Conservation (phyloP, 2,329 filamentous ascomycete genomes). For the Geosmithia morbida region DNA sequence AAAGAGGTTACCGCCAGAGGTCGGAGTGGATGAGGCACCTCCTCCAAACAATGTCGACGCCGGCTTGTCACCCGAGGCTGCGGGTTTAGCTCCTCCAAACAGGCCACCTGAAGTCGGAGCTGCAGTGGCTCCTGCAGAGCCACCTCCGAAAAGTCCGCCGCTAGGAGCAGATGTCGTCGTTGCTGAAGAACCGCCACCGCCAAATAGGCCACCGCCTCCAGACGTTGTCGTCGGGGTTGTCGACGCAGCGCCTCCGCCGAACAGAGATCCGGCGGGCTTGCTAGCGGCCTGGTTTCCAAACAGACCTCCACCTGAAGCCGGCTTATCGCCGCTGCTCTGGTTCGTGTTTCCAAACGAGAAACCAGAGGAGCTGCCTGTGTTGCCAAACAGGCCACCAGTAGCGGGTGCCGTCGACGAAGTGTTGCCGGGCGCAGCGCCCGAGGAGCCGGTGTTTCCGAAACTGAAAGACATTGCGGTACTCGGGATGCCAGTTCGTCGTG, state of each 20-base stretch:
- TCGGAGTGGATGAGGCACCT: constrained; percentile 4
- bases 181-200: constrained; percentile 2
- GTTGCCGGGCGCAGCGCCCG: constrained; percentile 15
- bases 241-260: constrained; percentile 7
- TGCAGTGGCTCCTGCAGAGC: constrained; percentile 1
- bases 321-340: constrained; percentile 1
- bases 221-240: constrained; percentile 9
- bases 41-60: constrained; percentile 10
- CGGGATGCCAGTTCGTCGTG: background rate
- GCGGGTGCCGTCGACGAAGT: constrained; percentile 22
- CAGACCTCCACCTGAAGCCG: constrained; percentile 1
- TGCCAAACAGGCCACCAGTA: constrained; percentile 24
- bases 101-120: constrained; percentile 19
- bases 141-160: constrained; percentile 5
- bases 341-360: background rate
- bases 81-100: constrained; percentile 17
- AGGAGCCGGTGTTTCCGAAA: constrained; percentile 19
- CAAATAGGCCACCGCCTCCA: constrained; percentile 8
- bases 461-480: constrained; percentile 21
- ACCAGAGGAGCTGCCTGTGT: background rate
- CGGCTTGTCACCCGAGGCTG: background rate
- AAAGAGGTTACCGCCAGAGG: constrained; percentile 4
- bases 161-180: constrained; percentile 5
- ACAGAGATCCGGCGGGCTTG: constrained; percentile 8
- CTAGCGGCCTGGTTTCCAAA: constrained; percentile 6